These are phyloP conservation scores for Ceratocystis lukuohia DNA, from an alignment of 2,329 filamentous ascomycete genomes.

Conservation along the genomic window DNA sequence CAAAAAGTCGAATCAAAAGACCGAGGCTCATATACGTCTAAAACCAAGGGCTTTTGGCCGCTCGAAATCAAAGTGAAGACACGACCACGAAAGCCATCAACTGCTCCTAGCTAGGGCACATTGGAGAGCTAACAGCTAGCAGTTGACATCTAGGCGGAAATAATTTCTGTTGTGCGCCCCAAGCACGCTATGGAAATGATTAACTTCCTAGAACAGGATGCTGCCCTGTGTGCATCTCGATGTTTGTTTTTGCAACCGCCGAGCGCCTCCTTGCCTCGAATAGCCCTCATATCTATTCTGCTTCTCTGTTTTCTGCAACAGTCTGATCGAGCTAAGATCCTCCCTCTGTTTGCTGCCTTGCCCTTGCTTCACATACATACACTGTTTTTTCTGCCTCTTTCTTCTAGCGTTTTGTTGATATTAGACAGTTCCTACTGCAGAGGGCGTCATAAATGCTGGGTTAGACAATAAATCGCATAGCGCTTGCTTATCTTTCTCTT, in stretches of 20 bases:
- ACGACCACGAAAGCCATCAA: constrained; percentile 31
- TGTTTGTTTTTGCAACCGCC: no score
- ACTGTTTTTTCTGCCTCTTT: neutral
- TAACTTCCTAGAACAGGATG: no score
- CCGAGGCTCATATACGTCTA: constrained; percentile 30
- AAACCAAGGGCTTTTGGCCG: constrained; percentile 42
- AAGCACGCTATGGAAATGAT: no score
- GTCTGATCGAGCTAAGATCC: neutral
- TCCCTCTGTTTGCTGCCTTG: neutral
- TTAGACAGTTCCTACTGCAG: neutral
- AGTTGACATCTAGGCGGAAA: no score
- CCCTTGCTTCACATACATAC: neutral
- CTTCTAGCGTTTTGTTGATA: constrained; percentile 24
- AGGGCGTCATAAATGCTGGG: neutral
- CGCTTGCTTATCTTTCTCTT: neutral
- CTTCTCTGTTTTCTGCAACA: neutral
- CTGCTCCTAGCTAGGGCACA: neutral
- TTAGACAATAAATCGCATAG: neutral
- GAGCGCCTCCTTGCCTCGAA: no score
- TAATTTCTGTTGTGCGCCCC: no score
- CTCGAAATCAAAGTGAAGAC: constrained; percentile 52
- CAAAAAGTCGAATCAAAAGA: constrained; percentile 41
- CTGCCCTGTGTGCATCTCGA: no score
- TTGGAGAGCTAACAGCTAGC: neutral
- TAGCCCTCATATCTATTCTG: neutral